A percentile compares a stretch with the other conserved stretches of the same genome.
Conservation (phyloP, 305 asterid genomes). For the Fraxinus baroniana region DNA sequence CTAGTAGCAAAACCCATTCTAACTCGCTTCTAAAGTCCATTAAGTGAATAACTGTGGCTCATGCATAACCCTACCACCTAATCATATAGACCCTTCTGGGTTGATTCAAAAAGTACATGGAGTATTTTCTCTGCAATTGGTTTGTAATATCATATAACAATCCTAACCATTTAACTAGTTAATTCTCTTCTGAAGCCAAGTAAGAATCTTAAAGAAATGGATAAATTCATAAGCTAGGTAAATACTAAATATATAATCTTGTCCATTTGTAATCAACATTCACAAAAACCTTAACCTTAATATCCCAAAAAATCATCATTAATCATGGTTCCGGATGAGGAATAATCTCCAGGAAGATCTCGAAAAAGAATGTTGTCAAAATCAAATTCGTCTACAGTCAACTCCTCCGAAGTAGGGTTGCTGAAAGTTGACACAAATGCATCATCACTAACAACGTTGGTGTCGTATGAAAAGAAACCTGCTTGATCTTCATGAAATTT, state of each 20-base stretch:
- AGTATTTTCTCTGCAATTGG: not conserved
- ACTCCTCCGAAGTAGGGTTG: constrained; percentile 19
- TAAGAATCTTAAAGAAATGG: too few species aligned
- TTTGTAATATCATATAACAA: not conserved
- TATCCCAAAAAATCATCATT: constrained; percentile 24
- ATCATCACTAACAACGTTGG: not conserved
- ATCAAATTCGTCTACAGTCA: constrained; percentile 33
- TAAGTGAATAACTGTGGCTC: not conserved
- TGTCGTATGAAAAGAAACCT: constrained; percentile 14
- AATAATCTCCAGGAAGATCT: constrained; percentile 27
- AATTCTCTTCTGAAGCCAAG: not conserved
- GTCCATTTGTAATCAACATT: too few species aligned
- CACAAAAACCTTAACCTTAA: not conserved
- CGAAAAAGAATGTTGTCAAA: constrained; percentile 20
- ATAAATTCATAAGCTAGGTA: too few species aligned
- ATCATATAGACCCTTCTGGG: too few species aligned
- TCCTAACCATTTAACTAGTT: not conserved
- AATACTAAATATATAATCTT: too few species aligned
- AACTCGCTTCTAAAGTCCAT: not conserved
- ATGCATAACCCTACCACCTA: too few species aligned
- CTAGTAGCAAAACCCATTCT: not conserved
- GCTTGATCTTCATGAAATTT: not conserved
- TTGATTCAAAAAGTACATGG: not conserved
- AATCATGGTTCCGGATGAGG: constrained; percentile 8
- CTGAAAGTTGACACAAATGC: constrained; percentile 12